Conservation (phyloP, 768 basidiomycete species). For the Hericium erinaceus region DNA sequence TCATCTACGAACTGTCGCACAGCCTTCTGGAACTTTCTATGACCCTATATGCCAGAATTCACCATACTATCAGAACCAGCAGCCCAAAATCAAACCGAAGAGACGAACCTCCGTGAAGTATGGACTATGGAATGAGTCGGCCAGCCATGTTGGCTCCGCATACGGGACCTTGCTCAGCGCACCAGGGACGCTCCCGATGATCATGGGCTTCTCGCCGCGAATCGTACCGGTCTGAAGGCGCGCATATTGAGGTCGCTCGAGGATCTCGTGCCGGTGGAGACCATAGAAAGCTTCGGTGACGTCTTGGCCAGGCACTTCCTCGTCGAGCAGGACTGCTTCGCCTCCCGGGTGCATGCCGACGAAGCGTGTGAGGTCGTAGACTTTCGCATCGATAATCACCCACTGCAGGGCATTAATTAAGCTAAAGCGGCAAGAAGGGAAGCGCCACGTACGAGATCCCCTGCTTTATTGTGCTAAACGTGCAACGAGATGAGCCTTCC, state of each 20-base stretch:
- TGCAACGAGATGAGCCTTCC: neutral
- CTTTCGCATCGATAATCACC: constrained; percentile 78
- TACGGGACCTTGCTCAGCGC: constrained; percentile 72
- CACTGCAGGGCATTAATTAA: constrained; percentile 35
- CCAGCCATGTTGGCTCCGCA: constrained; percentile 81
- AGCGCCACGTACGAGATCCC: constrained; percentile 55
- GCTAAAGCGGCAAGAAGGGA: neutral
- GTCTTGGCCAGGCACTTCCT: constrained; percentile 78
- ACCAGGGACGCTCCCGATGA: constrained; percentile 42
- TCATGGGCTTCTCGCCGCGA: constrained; percentile 47
- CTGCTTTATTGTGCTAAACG: constrained; percentile 67
- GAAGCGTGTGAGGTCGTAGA: constrained; percentile 78
- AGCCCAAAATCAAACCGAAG: neutral
- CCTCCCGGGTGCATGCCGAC: constrained; percentile 80
- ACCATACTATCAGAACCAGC: neutral
- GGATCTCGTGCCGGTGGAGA: constrained; percentile 76
- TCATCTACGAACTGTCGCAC: constrained; percentile 63
- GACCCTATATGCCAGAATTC: constrained; percentile 34
- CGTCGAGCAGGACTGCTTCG: constrained; percentile 62
- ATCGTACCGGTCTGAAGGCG: constrained; percentile 65
- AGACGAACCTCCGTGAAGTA: constrained; percentile 63
- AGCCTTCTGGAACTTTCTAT: constrained; percentile 49
- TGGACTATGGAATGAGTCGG: constrained; percentile 58
- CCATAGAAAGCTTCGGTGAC: constrained; percentile 81
- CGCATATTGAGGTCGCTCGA: constrained; percentile 61